These are phyloP conservation scores for Hypericum perforatum DNA, from an alignment of 345 rosid species.

Conservation along the genomic window DNA sequence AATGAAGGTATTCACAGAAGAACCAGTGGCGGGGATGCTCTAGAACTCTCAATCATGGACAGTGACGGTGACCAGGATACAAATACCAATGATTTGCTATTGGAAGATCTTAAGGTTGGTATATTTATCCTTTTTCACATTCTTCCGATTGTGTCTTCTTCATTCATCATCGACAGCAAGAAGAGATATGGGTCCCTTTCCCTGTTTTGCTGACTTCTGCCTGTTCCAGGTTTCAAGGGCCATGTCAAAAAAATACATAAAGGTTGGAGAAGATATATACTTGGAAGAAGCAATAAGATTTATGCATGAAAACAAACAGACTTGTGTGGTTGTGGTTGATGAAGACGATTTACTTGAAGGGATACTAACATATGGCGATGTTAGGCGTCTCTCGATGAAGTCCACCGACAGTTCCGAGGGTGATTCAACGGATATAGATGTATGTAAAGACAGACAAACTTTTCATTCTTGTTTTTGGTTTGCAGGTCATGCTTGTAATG, in stretches of 20 bases:
- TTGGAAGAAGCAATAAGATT: slow-evolving; percentile 66
- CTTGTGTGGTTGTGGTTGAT: slow-evolving; percentile 60
- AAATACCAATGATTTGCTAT: slow-evolving; percentile 52
- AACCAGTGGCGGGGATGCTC: slow-evolving; percentile 33
- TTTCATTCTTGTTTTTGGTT: not conserved
- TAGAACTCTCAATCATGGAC: slow-evolving; percentile 53
- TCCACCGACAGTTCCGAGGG: slow-evolving; percentile 25
- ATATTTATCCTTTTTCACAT: not conserved
- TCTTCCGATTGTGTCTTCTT: no score
- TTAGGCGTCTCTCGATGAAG: slow-evolving; percentile 47
- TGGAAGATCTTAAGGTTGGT: slow-evolving; percentile 63
- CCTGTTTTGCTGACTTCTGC: not conserved
- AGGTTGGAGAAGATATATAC: slow-evolving; percentile 42
- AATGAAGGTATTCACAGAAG: slow-evolving; percentile 35
- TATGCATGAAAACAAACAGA: slow-evolving; percentile 62
- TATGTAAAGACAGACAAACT: slow-evolving; percentile 22
- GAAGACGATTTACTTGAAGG: slow-evolving; percentile 74
- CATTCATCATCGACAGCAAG: no score
- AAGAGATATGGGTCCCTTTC: not conserved
- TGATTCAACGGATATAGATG: slow-evolving; percentile 44
- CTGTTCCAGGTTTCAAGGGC: slow-evolving; percentile 51
- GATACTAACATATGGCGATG: slow-evolving; percentile 67
- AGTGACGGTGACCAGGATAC: slow-evolving; percentile 39
- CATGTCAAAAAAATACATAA: slow-evolving; percentile 70
- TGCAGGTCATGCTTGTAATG: not conserved